Percentiles rank a stretch among this genome's conserved stretches.
Conservation (phyloP, 495 filamentous ascomycete genomes). For the Aspergillus steynii region DNA sequence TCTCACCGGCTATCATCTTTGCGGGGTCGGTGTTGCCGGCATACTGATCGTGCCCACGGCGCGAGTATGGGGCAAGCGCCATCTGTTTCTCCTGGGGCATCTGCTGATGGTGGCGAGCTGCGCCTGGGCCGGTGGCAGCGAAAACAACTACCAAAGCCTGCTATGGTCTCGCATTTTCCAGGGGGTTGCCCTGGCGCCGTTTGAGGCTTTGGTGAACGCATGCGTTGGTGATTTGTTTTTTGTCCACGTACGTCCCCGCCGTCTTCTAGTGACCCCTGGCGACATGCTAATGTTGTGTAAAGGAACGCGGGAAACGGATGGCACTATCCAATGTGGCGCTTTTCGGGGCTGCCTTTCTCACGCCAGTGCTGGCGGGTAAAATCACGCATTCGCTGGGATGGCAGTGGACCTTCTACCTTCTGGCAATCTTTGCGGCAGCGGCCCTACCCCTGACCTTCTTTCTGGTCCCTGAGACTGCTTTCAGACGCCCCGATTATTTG, state of each 20-base stretch:
- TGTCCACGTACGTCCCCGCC: constrained; percentile 61
- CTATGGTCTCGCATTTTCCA: constrained; percentile 76
- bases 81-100: constrained; percentile 80
- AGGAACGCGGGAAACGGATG: constrained; percentile 87
- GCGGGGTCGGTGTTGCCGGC: constrained; percentile 77
- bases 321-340: constrained; percentile 84
- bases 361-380: constrained; percentile 83
- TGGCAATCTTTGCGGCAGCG: constrained; percentile 65
- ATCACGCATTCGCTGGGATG: constrained; percentile 76
- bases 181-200: constrained; percentile 73
- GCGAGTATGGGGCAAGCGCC: constrained; percentile 90
- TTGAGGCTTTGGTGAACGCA: constrained; percentile 75
- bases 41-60: constrained; percentile 83
- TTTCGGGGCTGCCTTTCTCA: constrained; percentile 91
- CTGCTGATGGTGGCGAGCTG: constrained; percentile 69
- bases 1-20: constrained; percentile 84
- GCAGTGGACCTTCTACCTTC: constrained; percentile 75
- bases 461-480: constrained; percentile 86
- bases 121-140: constrained; percentile 75
- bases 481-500: constrained; percentile 59
- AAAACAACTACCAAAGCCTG: constrained; percentile 64
- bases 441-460: constrained; percentile 68
- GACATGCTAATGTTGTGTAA: constrained; percentile 15
- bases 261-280: not conserved
- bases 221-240: constrained; percentile 76